These are phyloP conservation scores for Mycena capillaripes DNA, from an alignment of 768 basidiomycete genomes.

Conservation along the genomic window DNA sequence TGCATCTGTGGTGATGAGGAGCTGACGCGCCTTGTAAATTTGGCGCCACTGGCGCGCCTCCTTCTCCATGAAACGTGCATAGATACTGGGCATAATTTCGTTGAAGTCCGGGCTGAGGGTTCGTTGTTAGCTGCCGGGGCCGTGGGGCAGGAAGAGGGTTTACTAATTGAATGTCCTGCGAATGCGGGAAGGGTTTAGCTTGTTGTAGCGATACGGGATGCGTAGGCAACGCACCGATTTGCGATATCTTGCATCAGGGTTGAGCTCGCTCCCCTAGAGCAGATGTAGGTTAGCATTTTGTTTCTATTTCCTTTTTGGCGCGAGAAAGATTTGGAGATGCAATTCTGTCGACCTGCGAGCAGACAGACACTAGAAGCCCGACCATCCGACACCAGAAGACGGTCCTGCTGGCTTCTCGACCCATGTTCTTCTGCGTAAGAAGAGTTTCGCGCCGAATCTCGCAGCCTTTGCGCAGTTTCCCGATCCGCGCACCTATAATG, in stretches of 20 bases:
- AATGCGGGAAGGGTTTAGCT: too few relatives aligned
- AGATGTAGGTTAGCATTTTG: conserved; percentile 22
- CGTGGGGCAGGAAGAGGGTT: conserved; percentile 43
- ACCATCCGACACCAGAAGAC: too few relatives aligned
- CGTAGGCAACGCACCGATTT: conserved; percentile 73
- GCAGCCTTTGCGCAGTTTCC: not conserved
- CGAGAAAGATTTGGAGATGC: conserved; percentile 1
- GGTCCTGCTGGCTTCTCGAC: too few relatives aligned
- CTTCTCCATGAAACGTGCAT: conserved; percentile 96
- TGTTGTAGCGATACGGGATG: not conserved
- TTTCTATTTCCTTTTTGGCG: not conserved
- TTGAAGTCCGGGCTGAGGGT: conserved; percentile 92
- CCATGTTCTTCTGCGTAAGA: too few relatives aligned
- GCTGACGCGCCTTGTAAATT: conserved; percentile 87
- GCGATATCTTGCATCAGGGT: conserved; percentile 99
- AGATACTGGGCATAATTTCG: conserved; percentile 99
- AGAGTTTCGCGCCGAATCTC: too few relatives aligned
- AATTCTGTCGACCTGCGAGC: not conserved
- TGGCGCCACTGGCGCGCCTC: conserved; percentile 99
- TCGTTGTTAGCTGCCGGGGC: not conserved
- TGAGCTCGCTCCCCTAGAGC: conserved; percentile 92
- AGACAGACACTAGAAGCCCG: too few relatives aligned
- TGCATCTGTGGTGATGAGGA: too few relatives aligned
- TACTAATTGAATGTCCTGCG: conserved; percentile 98
- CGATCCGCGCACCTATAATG: conserved; percentile 75